Percentiles rank a stretch among this genome's conserved stretches.
phyloP scores from a whole-genome alignment of 768 basidiomycete genomes.

The Dentipellis fragilis region DNA sequence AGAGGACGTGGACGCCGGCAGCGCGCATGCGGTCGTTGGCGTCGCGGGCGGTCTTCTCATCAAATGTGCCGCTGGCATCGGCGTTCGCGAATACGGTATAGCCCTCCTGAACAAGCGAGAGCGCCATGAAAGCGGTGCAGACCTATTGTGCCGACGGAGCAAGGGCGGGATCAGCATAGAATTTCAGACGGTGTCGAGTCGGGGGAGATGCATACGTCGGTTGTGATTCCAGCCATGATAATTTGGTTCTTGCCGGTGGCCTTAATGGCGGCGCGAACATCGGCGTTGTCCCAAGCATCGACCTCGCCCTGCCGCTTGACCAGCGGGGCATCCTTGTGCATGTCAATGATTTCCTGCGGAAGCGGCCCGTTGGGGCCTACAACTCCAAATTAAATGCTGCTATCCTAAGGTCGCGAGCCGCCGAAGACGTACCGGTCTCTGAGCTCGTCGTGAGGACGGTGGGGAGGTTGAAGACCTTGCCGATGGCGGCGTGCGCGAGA shows the following conservation, averaged over 20 bases:
- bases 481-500: constrained; percentile 36
- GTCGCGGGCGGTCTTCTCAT: constrained; percentile 29
- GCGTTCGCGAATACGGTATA: constrained; percentile 39
- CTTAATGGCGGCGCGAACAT: constrained; percentile 35
- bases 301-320: constrained; percentile 41
- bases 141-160: constrained; percentile 20
- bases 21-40: constrained; percentile 39
- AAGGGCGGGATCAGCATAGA: neutral
- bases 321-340: constrained; percentile 34
- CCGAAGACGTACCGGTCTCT: constrained; percentile 25
- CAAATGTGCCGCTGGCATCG: constrained; percentile 36
- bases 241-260: constrained; percentile 41
- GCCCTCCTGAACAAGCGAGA: constrained; percentile 35
- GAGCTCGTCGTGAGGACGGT: constrained; percentile 36
- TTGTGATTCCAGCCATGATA: constrained; percentile 39
- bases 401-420: neutral
- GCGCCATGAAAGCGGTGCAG: constrained; percentile 38
- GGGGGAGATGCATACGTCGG: constrained; percentile 27
- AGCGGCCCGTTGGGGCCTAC: constrained; percentile 40
- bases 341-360: constrained; percentile 31
- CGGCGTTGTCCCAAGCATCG: constrained; percentile 41
- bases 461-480: constrained; percentile 34
- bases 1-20: constrained; percentile 36
- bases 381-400: neutral
- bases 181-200: neutral